Conservation (phyloP, 2,329 filamentous ascomycete species). For the Macrophomina phaseolina region DNA sequence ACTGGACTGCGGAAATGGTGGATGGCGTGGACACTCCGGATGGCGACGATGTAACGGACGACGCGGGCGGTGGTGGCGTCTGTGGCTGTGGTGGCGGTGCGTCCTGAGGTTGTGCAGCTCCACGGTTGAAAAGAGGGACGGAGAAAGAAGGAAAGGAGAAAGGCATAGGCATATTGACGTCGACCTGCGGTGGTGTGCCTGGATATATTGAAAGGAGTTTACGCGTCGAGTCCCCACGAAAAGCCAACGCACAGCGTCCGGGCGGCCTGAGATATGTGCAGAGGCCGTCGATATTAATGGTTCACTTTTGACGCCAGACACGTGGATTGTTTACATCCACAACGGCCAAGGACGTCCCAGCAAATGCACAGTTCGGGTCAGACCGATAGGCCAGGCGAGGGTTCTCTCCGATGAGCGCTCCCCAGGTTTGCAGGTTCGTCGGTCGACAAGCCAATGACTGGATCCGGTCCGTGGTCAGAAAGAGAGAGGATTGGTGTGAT, state of each 20-base stretch:
- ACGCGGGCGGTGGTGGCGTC: neutral
- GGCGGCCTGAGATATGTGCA: slow-evolving; percentile 15
- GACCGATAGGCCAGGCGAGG: slow-evolving; percentile 34
- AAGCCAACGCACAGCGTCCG: slow-evolving; percentile 1
- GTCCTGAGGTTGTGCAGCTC: slow-evolving; percentile 7
- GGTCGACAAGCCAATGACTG: slow-evolving; percentile 17
- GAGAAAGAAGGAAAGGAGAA: neutral
- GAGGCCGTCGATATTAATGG: slow-evolving; percentile 23
- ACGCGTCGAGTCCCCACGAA: slow-evolving; percentile 25
- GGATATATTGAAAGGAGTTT: slow-evolving; percentile 6
- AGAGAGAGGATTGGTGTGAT: slow-evolving; percentile 8
- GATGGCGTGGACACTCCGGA: slow-evolving; percentile 1
- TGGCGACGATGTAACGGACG: neutral
- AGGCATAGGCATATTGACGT: slow-evolving; percentile 13
- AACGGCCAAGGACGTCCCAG: slow-evolving; percentile 30
- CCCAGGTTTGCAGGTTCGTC: slow-evolving; percentile 6
- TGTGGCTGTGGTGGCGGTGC: neutral
- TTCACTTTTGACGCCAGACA: slow-evolving; percentile 29
- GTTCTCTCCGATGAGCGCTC: slow-evolving; percentile 28
- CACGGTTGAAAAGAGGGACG: slow-evolving; percentile 14
- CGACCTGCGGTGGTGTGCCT: neutral
- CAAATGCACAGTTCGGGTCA: slow-evolving; percentile 34
- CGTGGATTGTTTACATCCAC: slow-evolving; percentile 34
- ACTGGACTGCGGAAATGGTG: slow-evolving; percentile 10
- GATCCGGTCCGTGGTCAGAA: slow-evolving; percentile 16